Conservation (phyloP, 1,284 basidiomycete genomes). For the Ceratobasidium sp. region DNA sequence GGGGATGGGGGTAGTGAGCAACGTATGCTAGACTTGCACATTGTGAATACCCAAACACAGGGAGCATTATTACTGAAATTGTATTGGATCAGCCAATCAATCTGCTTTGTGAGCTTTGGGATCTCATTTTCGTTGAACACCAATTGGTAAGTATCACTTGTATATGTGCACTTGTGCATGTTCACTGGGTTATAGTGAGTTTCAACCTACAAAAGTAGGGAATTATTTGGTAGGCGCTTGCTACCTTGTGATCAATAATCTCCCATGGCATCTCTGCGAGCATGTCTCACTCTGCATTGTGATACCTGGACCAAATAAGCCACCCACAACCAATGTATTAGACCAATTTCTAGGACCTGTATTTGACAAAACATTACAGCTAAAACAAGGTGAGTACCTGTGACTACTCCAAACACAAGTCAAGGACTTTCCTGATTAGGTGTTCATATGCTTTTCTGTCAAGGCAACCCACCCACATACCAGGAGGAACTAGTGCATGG, state of each 20-base stretch:
- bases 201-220: no score
- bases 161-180: background rate
- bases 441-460: background rate
- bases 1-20: background rate
- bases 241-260: conserved; percentile 9
- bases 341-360: conserved; percentile 6
- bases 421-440: background rate
- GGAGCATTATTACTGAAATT: background rate
- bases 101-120: conserved; percentile 6
- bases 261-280: background rate
- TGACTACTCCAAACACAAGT: no score
- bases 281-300: background rate
- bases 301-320: conserved; percentile 28
- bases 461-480: background rate
- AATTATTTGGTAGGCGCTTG: conserved; percentile 8
- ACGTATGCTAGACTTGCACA: background rate
- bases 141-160: background rate
- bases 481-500: background rate
- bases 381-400: background rate
- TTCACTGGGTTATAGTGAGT: no score
- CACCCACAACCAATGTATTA: background rate
- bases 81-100: background rate
- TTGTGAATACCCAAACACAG: background rate
- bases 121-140: conserved; percentile 8
- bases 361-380: conserved; percentile 1